Evolutionary conservation across 495 filamentous ascomycete genomes (phyloP).

Genomic region (Xylaria grammica): DNA sequence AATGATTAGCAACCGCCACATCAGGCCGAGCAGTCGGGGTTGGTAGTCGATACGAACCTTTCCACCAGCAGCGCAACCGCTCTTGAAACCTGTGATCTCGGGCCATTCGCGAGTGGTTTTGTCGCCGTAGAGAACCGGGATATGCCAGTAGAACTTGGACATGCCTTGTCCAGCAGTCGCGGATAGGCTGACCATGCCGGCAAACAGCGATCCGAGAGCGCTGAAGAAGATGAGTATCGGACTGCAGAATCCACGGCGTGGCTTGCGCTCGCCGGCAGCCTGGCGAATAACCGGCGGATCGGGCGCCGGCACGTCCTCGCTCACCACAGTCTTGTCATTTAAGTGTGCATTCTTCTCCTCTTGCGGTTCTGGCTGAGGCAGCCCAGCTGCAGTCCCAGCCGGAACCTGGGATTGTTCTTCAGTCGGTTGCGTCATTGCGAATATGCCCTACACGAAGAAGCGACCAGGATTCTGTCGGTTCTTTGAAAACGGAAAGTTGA

Average conservation of each 20-base stretch:
- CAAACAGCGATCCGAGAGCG: background rate
- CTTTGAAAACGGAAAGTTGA: background rate
- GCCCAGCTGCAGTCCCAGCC: background rate
- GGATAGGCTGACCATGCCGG: background rate
- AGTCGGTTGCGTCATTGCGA: background rate
- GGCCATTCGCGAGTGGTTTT: constrained; percentile 4
- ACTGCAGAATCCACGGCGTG: constrained; percentile 1
- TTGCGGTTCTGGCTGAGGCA: background rate
- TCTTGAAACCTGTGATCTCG: background rate
- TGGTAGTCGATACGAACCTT: background rate
- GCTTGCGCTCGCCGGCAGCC: background rate
- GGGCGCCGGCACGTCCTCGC: background rate
- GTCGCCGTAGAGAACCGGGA: constrained; percentile 2
- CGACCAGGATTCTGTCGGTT: too few relatives aligned
- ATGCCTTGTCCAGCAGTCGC: constrained; percentile 10
- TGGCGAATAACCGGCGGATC: background rate
- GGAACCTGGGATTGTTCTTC: background rate
- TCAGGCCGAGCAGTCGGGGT: too few relatives aligned
- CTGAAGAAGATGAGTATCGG: constrained; percentile 4
- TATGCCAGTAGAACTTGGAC: constrained; percentile 9
- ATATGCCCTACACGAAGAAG: too few relatives aligned
- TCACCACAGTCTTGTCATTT: background rate
- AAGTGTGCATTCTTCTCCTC: background rate
- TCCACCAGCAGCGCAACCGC: constrained; percentile 1
- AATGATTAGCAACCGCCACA: background rate